Percentiles rank a stretch among this genome's conserved stretches.
Conservation (phyloP, 441 rosid species). For the Erodium chrysanthum region DNA sequence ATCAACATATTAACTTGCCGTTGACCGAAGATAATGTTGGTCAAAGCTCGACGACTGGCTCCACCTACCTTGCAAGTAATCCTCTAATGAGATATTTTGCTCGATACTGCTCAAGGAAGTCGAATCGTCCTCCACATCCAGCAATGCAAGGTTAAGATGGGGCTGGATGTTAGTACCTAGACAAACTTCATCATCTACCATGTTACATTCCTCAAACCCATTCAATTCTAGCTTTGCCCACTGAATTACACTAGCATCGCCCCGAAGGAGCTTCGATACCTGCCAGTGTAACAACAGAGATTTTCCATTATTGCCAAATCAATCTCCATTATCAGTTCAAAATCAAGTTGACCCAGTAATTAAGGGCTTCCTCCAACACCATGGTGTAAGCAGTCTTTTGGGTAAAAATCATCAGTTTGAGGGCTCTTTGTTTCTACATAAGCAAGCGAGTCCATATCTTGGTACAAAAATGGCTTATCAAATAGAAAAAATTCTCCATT, state of each 20-base stretch:
- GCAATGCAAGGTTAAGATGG: slow-evolving; percentile 53
- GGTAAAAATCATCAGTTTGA: too few species aligned
- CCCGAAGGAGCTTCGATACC: slow-evolving; percentile 51
- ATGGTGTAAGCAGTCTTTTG: too few species aligned
- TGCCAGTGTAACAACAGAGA: slow-evolving; percentile 6
- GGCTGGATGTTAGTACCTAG: slow-evolving; percentile 41
- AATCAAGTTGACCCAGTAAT: too few species aligned
- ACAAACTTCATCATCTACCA: slow-evolving; percentile 37
- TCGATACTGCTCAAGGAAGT: slow-evolving; percentile 49
- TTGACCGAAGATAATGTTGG: slow-evolving; percentile 24
- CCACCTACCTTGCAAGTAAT: slow-evolving; percentile 59
- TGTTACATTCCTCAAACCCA: slow-evolving; percentile 34
- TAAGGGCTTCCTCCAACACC: too few species aligned
- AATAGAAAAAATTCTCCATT: too few species aligned
- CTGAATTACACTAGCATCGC: slow-evolving; percentile 29
- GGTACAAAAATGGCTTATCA: too few species aligned
- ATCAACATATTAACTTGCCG: slow-evolving; percentile 8
- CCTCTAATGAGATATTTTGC: slow-evolving; percentile 48
- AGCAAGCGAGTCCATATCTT: too few species aligned
- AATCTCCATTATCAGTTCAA: not conserved
- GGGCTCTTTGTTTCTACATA: too few species aligned
- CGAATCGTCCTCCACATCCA: slow-evolving; percentile 48
- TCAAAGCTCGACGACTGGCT: slow-evolving; percentile 70
- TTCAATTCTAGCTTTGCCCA: slow-evolving; percentile 47
- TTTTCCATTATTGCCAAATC: not conserved